A percentile compares a stretch with the other conserved stretches of the same genome.
Evolutionary conservation across 2,329 filamentous ascomycete species (phyloP).

Genomic region (Diplodia scrobiculata): DNA sequence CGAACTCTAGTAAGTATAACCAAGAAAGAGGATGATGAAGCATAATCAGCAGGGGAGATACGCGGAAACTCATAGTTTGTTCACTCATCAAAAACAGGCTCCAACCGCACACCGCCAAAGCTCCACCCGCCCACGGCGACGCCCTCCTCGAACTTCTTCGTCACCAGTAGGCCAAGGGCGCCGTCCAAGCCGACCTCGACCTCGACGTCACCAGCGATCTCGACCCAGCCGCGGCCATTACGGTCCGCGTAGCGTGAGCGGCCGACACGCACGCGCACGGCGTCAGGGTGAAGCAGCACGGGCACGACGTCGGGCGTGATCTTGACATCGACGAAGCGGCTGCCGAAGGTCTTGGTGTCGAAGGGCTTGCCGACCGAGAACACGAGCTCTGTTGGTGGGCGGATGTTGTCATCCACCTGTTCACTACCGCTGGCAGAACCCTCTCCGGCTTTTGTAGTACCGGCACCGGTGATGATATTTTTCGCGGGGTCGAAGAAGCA

Average conservation of each 20-base stretch:
- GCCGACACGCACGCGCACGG: conserved; percentile 43
- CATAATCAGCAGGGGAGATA: background rate
- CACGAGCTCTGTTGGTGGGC: conserved; percentile 38
- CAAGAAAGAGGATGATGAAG: background rate
- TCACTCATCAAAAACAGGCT: conserved; percentile 38
- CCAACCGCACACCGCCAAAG: conserved; percentile 45
- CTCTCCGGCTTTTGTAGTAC: background rate
- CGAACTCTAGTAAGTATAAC: background rate
- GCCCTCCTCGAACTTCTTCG: conserved; percentile 40
- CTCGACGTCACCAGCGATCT: conserved; percentile 44
- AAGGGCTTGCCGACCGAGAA: conserved; percentile 45
- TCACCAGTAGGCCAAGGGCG: conserved; percentile 43
- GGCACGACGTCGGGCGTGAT: conserved; percentile 45
- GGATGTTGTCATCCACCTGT: conserved; percentile 31
- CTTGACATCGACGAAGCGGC: conserved; percentile 43
- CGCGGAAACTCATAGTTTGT: background rate
- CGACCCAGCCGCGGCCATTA: conserved; percentile 42
- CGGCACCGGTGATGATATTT: no score
- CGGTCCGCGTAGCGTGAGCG: conserved; percentile 37
- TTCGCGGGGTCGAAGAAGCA: conserved; percentile 20
- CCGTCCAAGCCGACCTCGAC: conserved; percentile 44
- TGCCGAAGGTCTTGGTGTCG: conserved; percentile 39
- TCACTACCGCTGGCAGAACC: conserved; percentile 19
- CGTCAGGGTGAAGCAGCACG: conserved; percentile 44
- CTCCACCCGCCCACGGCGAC: conserved; percentile 43